These are phyloP conservation scores for Debaryomyces nepalensis DNA, from an alignment of 1,139 yeast species.

Conservation along the genomic window DNA sequence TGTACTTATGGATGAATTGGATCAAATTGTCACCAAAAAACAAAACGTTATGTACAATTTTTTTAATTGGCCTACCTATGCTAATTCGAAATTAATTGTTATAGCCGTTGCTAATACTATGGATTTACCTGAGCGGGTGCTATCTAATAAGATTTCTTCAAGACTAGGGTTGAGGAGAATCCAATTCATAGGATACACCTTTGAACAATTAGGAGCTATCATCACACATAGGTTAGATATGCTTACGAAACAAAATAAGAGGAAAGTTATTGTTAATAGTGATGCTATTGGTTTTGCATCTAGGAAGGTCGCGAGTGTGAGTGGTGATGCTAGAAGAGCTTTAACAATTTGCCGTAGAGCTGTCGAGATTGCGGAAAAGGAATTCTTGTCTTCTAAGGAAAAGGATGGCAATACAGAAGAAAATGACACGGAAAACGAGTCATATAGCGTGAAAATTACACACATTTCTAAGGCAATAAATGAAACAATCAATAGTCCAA, in stretches of 20 bases:
- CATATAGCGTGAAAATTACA: constrained; percentile 62
- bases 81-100: constrained; percentile 78
- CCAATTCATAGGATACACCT: constrained; percentile 87
- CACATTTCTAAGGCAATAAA: constrained; percentile 80
- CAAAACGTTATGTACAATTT: constrained; percentile 94
- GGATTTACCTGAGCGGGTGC: constrained; percentile 91
- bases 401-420: constrained; percentile 22
- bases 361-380: constrained; percentile 81
- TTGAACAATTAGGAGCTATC: constrained; percentile 74
- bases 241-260: constrained; percentile 45
- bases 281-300: constrained; percentile 94
- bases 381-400: constrained; percentile 29
- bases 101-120: constrained; percentile 96
- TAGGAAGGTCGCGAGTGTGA: constrained; percentile 91
- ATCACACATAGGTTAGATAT: constrained; percentile 71
- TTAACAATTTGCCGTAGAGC: constrained; percentile 88
- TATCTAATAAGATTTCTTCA: constrained; percentile 88
- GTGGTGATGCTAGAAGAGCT: constrained; percentile 97
- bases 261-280: constrained; percentile 53
- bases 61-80: constrained; percentile 94
- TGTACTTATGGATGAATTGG: constrained; percentile 88
- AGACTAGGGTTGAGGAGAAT: constrained; percentile 87
- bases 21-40: constrained; percentile 83
- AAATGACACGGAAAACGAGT: constrained; percentile 34
- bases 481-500: constrained; percentile 80